Evolutionary conservation across 2,329 filamentous ascomycete genomes (phyloP).

Genomic region (Fusarium illudens): DNA sequence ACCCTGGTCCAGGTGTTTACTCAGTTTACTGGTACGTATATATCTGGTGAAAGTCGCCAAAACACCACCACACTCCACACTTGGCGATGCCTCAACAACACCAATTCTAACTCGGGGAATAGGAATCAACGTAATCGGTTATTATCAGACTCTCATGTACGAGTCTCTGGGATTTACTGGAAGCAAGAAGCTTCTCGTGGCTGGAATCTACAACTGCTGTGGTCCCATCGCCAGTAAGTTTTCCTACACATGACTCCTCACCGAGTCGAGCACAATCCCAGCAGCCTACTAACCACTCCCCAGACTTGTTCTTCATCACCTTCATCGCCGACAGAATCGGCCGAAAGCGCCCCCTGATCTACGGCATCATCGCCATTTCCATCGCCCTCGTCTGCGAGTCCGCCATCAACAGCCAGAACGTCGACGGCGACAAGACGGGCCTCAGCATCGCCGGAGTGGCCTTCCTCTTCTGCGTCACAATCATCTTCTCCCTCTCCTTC

Average conservation of each 20-base stretch:
- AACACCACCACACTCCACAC: neutral
- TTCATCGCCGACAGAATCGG: slow-evolving; percentile 69
- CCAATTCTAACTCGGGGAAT: neutral
- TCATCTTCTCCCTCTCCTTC: slow-evolving; percentile 63
- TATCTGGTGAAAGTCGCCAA: neutral
- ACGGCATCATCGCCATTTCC: slow-evolving; percentile 66
- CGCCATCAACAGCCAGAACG: slow-evolving; percentile 61
- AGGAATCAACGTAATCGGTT: slow-evolving; percentile 64
- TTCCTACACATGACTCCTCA: neutral
- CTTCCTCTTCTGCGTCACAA: slow-evolving; percentile 64
- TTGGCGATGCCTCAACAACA: neutral
- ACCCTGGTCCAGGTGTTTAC: slow-evolving; percentile 68
- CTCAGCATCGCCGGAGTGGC: slow-evolving; percentile 66
- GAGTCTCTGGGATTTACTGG: slow-evolving; percentile 59
- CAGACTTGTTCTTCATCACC: slow-evolving; percentile 63
- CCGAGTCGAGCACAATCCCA: neutral
- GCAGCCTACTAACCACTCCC: neutral
- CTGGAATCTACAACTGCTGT: slow-evolving; percentile 68
- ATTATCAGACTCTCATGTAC: slow-evolving; percentile 65
- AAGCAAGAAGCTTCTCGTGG: slow-evolving; percentile 61
- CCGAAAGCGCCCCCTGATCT: slow-evolving; percentile 70
- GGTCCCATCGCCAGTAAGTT: slow-evolving; percentile 58
- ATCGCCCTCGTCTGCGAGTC: slow-evolving; percentile 67
- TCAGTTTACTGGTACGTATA: slow-evolving; percentile 53
- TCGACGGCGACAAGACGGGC: slow-evolving; percentile 45